These are phyloP conservation scores for Mortierella sp. DNA, from an alignment of 371 early-diverging fungal species.

Conservation along the genomic window DNA sequence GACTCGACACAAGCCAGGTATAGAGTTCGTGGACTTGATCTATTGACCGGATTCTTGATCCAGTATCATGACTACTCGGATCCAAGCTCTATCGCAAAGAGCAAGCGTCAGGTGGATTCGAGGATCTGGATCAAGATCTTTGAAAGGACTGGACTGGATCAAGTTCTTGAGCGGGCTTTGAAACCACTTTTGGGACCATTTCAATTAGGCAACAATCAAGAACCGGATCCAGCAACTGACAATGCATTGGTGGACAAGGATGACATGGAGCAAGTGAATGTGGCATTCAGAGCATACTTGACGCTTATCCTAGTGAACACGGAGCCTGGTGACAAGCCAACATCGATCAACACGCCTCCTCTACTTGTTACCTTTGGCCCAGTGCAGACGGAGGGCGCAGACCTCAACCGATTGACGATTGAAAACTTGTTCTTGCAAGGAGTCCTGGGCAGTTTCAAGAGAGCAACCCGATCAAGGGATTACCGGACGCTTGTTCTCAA, in stretches of 20 bases:
- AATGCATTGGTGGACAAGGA: neutral
- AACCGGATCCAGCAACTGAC: neutral
- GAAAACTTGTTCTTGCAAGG: constrained; percentile 38
- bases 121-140: constrained; percentile 53
- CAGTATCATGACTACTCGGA: constrained; percentile 13
- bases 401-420: constrained; percentile 9
- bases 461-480: constrained; percentile 29
- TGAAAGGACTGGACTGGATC: constrained; percentile 46
- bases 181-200: constrained; percentile 31
- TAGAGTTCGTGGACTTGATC: constrained; percentile 29
- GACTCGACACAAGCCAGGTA: constrained; percentile 22
- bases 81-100: neutral
- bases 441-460: constrained; percentile 23
- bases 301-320: constrained; percentile 41
- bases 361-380: neutral
- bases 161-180: constrained; percentile 33
- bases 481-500: constrained; percentile 25
- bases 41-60: constrained; percentile 30
- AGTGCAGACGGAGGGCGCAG: neutral
- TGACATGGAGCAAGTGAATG: constrained; percentile 14
- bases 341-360: neutral
- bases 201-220: constrained; percentile 1
- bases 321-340: constrained; percentile 15
- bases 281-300: constrained; percentile 44
- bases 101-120: constrained; percentile 3